Conservation (phyloP, 176 grass and related monocot genomes). For the Phyllostachys edulis region DNA sequence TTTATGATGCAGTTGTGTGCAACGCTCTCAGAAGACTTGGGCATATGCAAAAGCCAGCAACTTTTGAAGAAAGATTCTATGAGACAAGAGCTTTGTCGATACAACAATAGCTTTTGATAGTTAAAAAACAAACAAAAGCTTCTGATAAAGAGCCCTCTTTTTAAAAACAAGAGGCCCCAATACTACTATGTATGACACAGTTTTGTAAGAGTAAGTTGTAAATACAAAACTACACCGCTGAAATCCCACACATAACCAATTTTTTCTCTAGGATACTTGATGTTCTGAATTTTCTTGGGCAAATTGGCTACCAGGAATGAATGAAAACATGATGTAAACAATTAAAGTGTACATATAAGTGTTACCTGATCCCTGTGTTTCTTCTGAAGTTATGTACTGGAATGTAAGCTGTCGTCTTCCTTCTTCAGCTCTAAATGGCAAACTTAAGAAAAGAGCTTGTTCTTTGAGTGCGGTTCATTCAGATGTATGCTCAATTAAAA, state of each 20-base stretch:
- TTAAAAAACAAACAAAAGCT: neutral
- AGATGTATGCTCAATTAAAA: neutral
- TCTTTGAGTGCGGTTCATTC: neutral
- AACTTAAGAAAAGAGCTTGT: neutral
- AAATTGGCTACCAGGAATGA: conserved; percentile 11
- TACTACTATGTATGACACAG: conserved; percentile 2
- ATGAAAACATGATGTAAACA: conserved; percentile 25
- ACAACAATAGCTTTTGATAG: conserved; percentile 49
- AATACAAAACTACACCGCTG: conserved; percentile 25
- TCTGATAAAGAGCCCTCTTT: neutral
- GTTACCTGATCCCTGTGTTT: conserved; percentile 21
- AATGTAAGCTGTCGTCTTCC: conserved; percentile 9
- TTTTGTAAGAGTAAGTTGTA: conserved; percentile 27
- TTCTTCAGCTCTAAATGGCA: conserved; percentile 3
- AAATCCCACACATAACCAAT: neutral
- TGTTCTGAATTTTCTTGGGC: neutral
- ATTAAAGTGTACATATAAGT: conserved; percentile 33
- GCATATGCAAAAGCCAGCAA: conserved; percentile 53
- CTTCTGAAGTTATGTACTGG: conserved; percentile 14
- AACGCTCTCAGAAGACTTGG: conserved; percentile 60
- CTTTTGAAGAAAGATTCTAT: conserved; percentile 40
- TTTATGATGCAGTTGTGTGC: conserved; percentile 64
- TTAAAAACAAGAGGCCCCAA: neutral
- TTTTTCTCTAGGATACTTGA: neutral
- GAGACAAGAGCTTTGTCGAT: conserved; percentile 42